Base-by-base conservation (phyloP, 306 rosid species). In the Astragalus membranaceus region DNA sequence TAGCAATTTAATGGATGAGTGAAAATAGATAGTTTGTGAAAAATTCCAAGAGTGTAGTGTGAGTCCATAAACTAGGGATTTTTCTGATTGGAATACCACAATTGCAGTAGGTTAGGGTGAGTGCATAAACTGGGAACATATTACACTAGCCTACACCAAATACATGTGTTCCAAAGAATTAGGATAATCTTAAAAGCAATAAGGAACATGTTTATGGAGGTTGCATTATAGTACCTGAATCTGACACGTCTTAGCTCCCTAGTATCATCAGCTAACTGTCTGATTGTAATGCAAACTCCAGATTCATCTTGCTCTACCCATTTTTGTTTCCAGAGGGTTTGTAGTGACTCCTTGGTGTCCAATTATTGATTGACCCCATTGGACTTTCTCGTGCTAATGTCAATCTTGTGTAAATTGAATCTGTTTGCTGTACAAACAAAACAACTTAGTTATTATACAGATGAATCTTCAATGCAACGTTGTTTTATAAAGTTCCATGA, bases 221-320 rank as follows among this genome's bases (percentile, higher is more conserved):
- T 71, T 8, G 65, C 12, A 39, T 47, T 58, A 69, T 8, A 39
- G 16, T 87, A 90, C 97, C 96, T 90, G 87, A 93, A 93, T 79
- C 97, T 74, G 66, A 93, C 92, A 67, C 97, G 96, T 29, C 97
- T 81, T 58, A 90, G 97, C 76, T 90, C 96, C 84, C 94, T 80
- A 0, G 87, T 84, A 71, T 94, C 98, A 51, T 88, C 97, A 5
- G 88, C 83, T 47, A 84, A 85, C 81, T 90, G 96, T 37, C 94
- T 74, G 70, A 93, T 90, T 17, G 97, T 93, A 50, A 93, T 90
- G 79, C 84, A 90, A 3, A 93, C 97, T 1, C 98, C 98, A 48
- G 97, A 89, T 64, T 93, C 97, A 73, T 93, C 97, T 83, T 93
- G 80, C 66, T 88, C 98, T 6, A 93, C 87, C 98, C 98, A 93